Conservation (phyloP, 441 rosid species). For the Eruca vesicaria region DNA sequence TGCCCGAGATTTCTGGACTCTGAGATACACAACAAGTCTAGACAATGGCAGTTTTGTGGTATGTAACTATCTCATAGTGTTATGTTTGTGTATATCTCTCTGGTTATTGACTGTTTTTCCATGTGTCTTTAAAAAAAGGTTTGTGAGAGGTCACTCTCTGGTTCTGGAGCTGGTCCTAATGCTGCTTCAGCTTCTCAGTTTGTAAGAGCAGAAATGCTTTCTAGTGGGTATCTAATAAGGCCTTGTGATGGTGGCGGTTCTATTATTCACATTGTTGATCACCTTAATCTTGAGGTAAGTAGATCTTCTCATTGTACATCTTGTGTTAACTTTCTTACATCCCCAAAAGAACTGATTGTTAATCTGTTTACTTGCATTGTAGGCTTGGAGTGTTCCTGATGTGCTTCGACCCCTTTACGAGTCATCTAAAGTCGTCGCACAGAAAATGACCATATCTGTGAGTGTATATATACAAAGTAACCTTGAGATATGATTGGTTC, state of each 20-base stretch:
- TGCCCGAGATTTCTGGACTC: slow-evolving; percentile 98
- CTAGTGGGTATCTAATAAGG: slow-evolving; percentile 93
- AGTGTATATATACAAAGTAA: slow-evolving; percentile 32
- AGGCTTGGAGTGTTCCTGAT: slow-evolving; percentile 99
- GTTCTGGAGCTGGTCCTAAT: slow-evolving; percentile 90
- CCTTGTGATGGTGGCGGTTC: slow-evolving; percentile 99
- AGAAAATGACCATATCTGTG: slow-evolving; percentile 88
- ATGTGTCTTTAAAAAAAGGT: slow-evolving; percentile 42
- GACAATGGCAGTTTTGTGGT: slow-evolving; percentile 99
- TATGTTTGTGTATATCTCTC: not conserved
- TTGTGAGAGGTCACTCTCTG: slow-evolving; percentile 98
- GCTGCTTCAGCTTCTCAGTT: slow-evolving; percentile 79
- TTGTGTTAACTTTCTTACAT: not conserved
- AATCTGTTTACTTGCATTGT: slow-evolving; percentile 6
- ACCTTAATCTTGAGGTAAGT: slow-evolving; percentile 85
- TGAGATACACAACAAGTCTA: slow-evolving; percentile 85
- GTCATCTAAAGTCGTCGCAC: slow-evolving; percentile 92
- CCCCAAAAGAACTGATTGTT: not conserved
- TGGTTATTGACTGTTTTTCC: not conserved
- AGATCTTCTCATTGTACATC: not conserved
- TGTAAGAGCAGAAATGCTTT: slow-evolving; percentile 95
- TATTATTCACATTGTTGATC: slow-evolving; percentile 95
- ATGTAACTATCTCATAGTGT: slow-evolving; percentile 19
- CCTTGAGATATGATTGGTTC: not conserved
- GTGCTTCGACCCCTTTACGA: slow-evolving; percentile 93